These are phyloP conservation scores for Trichosporon inkin DNA, from an alignment of 1,284 basidiomycete species.

Conservation along the genomic window DNA sequence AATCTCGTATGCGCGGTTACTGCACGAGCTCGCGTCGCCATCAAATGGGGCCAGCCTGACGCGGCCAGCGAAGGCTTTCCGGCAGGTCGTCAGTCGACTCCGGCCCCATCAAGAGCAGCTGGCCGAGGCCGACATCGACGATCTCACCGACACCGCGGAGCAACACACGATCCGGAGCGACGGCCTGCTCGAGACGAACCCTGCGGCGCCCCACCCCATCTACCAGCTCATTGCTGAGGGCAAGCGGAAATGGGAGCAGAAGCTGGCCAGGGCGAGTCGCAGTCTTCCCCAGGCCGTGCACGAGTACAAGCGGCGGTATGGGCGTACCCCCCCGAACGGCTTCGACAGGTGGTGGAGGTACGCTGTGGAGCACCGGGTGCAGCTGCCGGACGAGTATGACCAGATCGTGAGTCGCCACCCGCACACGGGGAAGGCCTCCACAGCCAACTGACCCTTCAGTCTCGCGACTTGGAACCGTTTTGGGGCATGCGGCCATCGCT, in stretches of 20 bases:
- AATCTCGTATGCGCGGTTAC: too few species aligned
- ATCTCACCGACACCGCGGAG: neutral
- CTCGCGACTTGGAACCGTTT: slow-evolving; percentile 47
- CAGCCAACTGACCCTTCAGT: slow-evolving; percentile 22
- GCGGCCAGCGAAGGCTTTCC: too few species aligned
- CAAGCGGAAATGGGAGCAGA: slow-evolving; percentile 47
- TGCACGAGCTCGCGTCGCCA: too few species aligned
- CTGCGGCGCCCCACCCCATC: slow-evolving; percentile 46
- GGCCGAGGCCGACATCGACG: too few species aligned
- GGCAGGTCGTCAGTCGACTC: too few species aligned
- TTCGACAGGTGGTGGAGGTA: slow-evolving; percentile 48
- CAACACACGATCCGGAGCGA: slow-evolving; percentile 35
- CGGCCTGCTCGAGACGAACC: slow-evolving; percentile 41
- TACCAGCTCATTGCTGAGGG: slow-evolving; percentile 46
- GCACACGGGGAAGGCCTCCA: too few species aligned
- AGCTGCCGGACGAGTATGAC: slow-evolving; percentile 49
- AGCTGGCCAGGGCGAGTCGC: slow-evolving; percentile 45
- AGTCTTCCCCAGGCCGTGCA: slow-evolving; percentile 49
- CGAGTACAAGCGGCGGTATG: slow-evolving; percentile 50
- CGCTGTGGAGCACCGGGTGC: slow-evolving; percentile 34
- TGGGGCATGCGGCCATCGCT: slow-evolving; percentile 33
- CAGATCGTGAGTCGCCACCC: slow-evolving; percentile 39
- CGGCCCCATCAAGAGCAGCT: too few species aligned
- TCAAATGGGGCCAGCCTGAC: too few species aligned
- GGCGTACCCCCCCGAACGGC: slow-evolving; percentile 44